Conservation (phyloP, 2,329 filamentous ascomycete species). For the Hypoxylon sp. region DNA sequence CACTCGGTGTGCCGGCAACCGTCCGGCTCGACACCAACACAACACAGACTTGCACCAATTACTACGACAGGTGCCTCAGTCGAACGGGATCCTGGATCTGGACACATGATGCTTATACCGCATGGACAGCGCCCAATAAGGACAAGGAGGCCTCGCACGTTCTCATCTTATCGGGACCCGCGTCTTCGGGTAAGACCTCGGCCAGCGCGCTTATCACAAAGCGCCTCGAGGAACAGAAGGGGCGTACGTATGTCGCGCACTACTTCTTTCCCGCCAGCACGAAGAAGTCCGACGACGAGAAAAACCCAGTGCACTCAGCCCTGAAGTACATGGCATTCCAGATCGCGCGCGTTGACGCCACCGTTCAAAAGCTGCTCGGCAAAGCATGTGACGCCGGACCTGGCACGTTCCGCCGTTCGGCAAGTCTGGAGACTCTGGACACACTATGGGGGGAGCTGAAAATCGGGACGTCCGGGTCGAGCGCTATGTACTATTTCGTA, state of each 20-base stretch:
- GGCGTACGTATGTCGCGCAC: constrained; percentile 46
- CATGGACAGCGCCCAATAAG: constrained; percentile 33
- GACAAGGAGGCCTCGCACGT: constrained; percentile 37
- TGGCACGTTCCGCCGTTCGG: constrained; percentile 20
- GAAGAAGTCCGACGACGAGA: constrained; percentile 44
- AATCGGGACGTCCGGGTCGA: constrained; percentile 37
- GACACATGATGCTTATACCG: constrained; percentile 29
- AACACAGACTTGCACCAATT: constrained; percentile 44
- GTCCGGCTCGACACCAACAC: constrained; percentile 45
- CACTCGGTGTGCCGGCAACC: constrained; percentile 32
- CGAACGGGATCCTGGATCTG: constrained; percentile 40
- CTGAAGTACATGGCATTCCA: constrained; percentile 51
- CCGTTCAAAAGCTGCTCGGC: constrained; percentile 38
- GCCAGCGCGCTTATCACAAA: constrained; percentile 45
- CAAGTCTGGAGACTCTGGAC: constrained; percentile 26
- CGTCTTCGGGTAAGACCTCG: constrained; percentile 46
- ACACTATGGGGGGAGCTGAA: constrained; percentile 43
- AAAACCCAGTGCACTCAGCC: constrained; percentile 41
- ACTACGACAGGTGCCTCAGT: constrained; percentile 28
- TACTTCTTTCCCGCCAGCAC: constrained; percentile 47
- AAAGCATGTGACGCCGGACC: constrained; percentile 42
- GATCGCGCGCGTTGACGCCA: constrained; percentile 48
- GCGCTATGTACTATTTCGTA: constrained; percentile 44
- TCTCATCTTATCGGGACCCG: constrained; percentile 43
- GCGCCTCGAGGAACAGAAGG: constrained; percentile 45